A percentile compares a stretch with the other conserved stretches of the same genome.
These are phyloP conservation scores for Pestalotiopsis sp. DNA, from an alignment of 2,329 filamentous ascomycete genomes.

Conservation along the genomic window DNA sequence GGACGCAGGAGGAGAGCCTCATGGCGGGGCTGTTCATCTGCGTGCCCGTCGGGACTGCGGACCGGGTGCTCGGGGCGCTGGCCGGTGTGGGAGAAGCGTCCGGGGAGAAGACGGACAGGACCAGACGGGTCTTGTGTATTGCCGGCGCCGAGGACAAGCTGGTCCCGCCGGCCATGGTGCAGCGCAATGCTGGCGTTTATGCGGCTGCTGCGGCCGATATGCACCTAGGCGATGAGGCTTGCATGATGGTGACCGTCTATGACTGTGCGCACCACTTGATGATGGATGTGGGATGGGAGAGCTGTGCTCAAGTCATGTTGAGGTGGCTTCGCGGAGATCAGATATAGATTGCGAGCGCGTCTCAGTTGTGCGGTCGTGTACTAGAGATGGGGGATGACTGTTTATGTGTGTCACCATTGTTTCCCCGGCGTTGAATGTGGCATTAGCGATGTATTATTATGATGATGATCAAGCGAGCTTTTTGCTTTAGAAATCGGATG, in stretches of 20 bases:
- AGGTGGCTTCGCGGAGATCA: constrained; percentile 10
- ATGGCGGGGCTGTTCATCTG: constrained; percentile 9
- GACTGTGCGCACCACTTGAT: constrained; percentile 14
- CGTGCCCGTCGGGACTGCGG: constrained; percentile 12
- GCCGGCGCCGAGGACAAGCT: constrained; percentile 10
- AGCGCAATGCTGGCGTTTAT: constrained; percentile 7
- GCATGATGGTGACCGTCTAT: neutral
- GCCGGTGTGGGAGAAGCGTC: neutral
- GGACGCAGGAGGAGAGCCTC: constrained; percentile 8
- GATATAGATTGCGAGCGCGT: neutral
- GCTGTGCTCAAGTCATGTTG: constrained; percentile 11
- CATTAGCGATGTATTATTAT: neutral
- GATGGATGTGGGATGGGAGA: constrained; percentile 16
- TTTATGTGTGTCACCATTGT: neutral
- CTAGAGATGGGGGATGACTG: neutral
- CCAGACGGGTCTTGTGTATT: constrained; percentile 12
- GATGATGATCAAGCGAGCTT: neutral
- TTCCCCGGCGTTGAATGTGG: neutral
- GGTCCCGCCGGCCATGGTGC: constrained; percentile 12
- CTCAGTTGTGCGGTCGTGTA: too few species aligned
- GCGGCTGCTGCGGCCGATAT: neutral
- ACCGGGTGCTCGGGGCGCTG: neutral
- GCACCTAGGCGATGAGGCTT: neutral
- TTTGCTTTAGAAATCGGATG: too few species aligned
- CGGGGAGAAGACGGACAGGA: neutral